A percentile compares a stretch with the other conserved stretches of the same genome.
Conservation (phyloP, 805 yeast species). For the Starmerella etchellsii region DNA sequence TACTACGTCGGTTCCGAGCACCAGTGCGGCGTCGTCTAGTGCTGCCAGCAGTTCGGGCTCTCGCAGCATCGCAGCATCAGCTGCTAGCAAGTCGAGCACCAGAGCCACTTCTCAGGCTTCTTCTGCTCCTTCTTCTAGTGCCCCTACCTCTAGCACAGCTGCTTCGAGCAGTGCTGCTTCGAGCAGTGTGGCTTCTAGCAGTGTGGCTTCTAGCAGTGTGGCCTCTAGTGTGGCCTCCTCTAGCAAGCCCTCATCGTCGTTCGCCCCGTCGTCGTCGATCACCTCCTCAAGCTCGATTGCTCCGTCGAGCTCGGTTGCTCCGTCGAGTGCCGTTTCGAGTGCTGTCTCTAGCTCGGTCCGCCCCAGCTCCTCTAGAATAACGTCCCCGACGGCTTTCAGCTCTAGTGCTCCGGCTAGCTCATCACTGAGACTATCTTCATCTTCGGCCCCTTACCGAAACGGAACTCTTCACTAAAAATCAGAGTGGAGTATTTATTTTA, state of each 20-base stretch:
- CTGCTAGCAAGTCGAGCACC: not conserved
- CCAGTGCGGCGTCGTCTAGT: too few species aligned
- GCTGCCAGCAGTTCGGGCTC: too few species aligned
- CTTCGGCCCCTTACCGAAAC: too few species aligned
- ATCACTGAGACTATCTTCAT: too few species aligned
- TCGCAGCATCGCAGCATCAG: not conserved
- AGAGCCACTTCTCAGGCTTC: not conserved
- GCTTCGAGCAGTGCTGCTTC: not conserved
- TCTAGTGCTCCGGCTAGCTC: too few species aligned
- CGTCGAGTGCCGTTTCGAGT: not conserved
- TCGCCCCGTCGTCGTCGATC: not conserved
- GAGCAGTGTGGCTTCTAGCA: not conserved
- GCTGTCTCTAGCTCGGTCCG: not conserved
- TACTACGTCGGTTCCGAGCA: constrained; percentile 5
- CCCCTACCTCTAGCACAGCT: not conserved
- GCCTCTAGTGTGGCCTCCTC: not conserved
- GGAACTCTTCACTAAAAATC: too few species aligned
- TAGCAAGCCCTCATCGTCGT: too few species aligned
- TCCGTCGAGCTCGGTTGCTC: constrained; percentile 1
- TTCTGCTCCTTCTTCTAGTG: constrained; percentile 1
- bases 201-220: not conserved
- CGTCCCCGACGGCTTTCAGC: too few species aligned
- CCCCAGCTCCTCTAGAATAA: not conserved
- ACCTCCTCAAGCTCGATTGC: not conserved
- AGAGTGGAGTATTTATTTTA: too few species aligned